Conservation (phyloP, 1,284 basidiomycete species). For the Leccinum pachyderme region DNA sequence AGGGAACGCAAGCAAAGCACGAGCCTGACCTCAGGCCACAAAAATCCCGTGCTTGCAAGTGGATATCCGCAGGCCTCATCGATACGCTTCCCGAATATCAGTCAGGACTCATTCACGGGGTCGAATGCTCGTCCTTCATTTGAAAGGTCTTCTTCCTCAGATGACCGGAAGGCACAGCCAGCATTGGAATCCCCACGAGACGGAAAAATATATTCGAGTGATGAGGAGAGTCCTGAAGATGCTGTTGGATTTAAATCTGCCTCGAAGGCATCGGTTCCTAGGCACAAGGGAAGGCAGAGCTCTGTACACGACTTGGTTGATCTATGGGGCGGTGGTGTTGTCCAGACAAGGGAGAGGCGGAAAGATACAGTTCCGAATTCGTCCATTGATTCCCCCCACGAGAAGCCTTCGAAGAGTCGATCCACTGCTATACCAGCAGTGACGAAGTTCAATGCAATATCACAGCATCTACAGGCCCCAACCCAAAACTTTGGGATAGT, state of each 20-base stretch:
- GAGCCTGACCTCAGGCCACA: slow-evolving; percentile 8
- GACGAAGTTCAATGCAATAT: slow-evolving; percentile 26
- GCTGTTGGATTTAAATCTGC: slow-evolving; percentile 33
- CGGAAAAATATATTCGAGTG: slow-evolving; percentile 47
- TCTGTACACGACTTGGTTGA: slow-evolving; percentile 80
- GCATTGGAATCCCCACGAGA: slow-evolving; percentile 18
- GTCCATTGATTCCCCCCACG: slow-evolving; percentile 19
- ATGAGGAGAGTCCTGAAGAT: slow-evolving; percentile 60
- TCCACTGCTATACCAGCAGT: slow-evolving; percentile 15
- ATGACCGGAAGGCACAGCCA: slow-evolving; percentile 15
- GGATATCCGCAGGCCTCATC: slow-evolving; percentile 6
- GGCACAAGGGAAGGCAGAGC: slow-evolving; percentile 54
- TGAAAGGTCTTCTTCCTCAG: slow-evolving; percentile 19
- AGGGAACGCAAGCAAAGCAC: slow-evolving; percentile 24
- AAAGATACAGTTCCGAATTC: slow-evolving; percentile 25
- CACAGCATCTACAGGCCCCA: slow-evolving; percentile 30
- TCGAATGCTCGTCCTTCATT: slow-evolving; percentile 10
- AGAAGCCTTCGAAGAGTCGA: slow-evolving; percentile 22
- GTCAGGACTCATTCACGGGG: slow-evolving; percentile 5
- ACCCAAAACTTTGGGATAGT: slow-evolving; percentile 10
- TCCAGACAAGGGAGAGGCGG: slow-evolving; percentile 39
- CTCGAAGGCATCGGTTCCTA: slow-evolving; percentile 24
- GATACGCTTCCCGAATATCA: slow-evolving; percentile 11
- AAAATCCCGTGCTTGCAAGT: slow-evolving; percentile 17
- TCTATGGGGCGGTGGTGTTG: slow-evolving; percentile 61